phyloP scores from a whole-genome alignment of 2,329 filamentous ascomycete species.

The Lanzia echinophila region DNA sequence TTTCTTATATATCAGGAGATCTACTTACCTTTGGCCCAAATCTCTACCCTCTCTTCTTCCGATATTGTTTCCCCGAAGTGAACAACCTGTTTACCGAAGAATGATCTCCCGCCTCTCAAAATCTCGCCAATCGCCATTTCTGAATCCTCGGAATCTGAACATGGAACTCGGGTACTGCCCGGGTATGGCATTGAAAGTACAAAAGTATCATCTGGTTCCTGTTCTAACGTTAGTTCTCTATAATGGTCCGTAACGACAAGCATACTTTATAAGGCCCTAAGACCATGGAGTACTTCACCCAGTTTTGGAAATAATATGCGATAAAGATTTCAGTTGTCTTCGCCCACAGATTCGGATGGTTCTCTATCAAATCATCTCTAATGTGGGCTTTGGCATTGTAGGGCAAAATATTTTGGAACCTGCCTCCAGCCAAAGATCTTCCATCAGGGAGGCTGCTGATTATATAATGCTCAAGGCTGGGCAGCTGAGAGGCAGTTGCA shows the following conservation, averaged over 20 bases:
- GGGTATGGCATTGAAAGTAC: neutral
- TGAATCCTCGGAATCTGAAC: neutral
- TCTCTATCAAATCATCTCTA: slow-evolving; percentile 1
- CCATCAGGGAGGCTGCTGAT: neutral
- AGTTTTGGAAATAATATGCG: slow-evolving; percentile 3
- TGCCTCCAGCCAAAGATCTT: neutral
- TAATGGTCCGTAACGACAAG: neutral
- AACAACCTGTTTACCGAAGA: neutral
- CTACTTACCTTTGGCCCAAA: neutral
- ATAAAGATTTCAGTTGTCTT: neutral
- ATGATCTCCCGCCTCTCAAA: neutral
- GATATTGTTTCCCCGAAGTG: neutral
- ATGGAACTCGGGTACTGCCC: neutral
- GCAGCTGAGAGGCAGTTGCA: neutral
- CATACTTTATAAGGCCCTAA: neutral
- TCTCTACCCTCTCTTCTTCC: neutral
- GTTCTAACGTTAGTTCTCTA: neutral
- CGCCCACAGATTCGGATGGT: neutral
- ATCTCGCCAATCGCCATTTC: slow-evolving; percentile 1
- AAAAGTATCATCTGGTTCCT: neutral
- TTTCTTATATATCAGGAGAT: neutral
- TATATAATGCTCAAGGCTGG: neutral
- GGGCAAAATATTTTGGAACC: neutral
- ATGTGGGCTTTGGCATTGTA: neutral
- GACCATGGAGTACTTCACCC: neutral